Base-by-base conservation (phyloP, 1,139 yeast genomes). In the Kluyveromyces marxianus region DNA sequence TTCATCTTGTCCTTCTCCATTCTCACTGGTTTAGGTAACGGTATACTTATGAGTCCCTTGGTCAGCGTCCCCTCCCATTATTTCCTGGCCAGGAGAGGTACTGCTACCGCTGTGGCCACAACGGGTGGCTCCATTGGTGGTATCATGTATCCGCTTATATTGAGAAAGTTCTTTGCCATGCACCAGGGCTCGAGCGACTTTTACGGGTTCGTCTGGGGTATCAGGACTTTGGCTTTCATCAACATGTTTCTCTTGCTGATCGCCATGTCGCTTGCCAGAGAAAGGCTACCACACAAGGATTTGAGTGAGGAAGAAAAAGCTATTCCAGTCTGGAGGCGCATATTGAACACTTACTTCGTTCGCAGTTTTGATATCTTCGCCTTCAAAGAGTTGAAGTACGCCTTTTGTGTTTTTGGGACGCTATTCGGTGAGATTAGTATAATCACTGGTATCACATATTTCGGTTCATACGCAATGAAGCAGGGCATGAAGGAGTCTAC, bases 81-180 rank as follows among this genome's bases (percentile, higher is more conserved):
- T 75, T 83, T 80, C 56, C 66, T 71, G 48, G 68, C 59, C 47
- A 78, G 70, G 49, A 66, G 89, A 47, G 89, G 82, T 2, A 62
- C 75, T 49, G 87, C 86, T 4, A 59, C 79, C 39, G 79, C 84
- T 1, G 59, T 79, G 3, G 83, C 83, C 1, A 76, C 83, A 4
- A 74, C 75, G 54, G 87, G 88, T n/a, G 87, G 88, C 0, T 72
- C 81, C 28, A 60, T 80, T 4, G 90, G 90, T 21, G 86, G 86
- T 40, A 73, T 79, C 29, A 65, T 78, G 1, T 77, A 79, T 58
- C 83, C 88, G 1, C 61, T 81, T 33, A 70, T 79, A 74, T 68
- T 82, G 46, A 72, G 81, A 53, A 64, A 68, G 35, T 64, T 81
- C 42, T 79, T 77, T 55, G 39, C 51, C 4, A 49, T 53, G 50